Conservation (phyloP, 257 asterid genomes). For the Eucommia ulmoides region DNA sequence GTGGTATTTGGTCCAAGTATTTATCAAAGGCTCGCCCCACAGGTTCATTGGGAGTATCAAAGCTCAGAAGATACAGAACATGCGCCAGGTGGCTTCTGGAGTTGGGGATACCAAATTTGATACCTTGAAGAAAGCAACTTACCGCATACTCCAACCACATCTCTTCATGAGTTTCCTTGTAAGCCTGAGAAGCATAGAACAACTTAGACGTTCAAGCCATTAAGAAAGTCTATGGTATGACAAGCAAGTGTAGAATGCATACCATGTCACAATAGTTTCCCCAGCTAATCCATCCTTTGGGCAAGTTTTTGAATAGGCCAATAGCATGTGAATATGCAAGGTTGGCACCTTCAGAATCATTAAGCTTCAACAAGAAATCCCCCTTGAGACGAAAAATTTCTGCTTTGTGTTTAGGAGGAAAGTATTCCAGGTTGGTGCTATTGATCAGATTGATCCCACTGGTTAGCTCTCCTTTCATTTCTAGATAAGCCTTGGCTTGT, state of each 20-base stretch:
- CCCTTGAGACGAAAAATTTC: conserved; percentile 94
- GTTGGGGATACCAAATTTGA: conserved; percentile 87
- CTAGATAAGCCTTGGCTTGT: conserved; percentile 96
- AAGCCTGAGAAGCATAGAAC: conserved; percentile 44
- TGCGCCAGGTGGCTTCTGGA: conserved; percentile 97
- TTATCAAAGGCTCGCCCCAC: conserved; percentile 96
- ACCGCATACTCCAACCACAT: conserved; percentile 93
- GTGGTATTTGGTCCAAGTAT: conserved; percentile 81
- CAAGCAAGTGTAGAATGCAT: conserved; percentile 16
- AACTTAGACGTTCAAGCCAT: conserved; percentile 13
- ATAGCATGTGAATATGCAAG: conserved; percentile 85
- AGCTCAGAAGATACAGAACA: conserved; percentile 91
- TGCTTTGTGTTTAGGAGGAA: conserved; percentile 89
- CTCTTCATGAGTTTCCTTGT: conserved; percentile 85
- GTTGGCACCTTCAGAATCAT: conserved; percentile 96
- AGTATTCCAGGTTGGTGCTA: conserved; percentile 90
- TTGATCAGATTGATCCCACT: conserved; percentile 92
- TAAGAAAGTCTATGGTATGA: conserved; percentile 2
- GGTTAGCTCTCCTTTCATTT: conserved; percentile 95
- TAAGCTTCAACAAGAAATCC: conserved; percentile 83
- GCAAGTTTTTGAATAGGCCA: conserved; percentile 83
- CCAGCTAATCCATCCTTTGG: conserved; percentile 99
- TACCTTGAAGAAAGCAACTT: conserved; percentile 98
- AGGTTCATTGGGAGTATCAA: conserved; percentile 86
- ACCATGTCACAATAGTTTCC: conserved; percentile 98